Base-by-base conservation (phyloP, 1,284 basidiomycete species). In the Trichosporon faecale region DNA sequence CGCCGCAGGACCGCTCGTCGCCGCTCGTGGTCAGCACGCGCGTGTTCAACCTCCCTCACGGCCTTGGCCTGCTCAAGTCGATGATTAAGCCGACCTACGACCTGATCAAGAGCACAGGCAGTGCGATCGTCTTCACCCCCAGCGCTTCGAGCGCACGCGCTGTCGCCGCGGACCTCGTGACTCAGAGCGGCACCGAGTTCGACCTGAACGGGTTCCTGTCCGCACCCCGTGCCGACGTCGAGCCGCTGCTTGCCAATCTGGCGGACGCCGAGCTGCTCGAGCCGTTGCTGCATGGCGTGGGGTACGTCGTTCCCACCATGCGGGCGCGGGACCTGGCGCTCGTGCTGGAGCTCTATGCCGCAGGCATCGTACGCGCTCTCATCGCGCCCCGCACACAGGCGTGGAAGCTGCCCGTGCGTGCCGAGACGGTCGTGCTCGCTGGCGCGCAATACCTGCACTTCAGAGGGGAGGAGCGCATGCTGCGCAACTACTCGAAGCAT, bases 71-170 rank as follows among this genome's bases (percentile, higher is more conserved):
- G 31, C 91, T 96, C 84, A 96, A 95, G 77, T 88, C 90, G 1
- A 97, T 99, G 91, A 88, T 91, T 64, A 97, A 95, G 81, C 95
- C 97, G 4, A 90, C 91, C 0, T 94, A 96, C 80, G 84, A 88
- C 14, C 89, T 82, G 9, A 77, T 86, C 77, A 84, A 76, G 72
- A 87, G 35, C 83, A 81, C 84, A 14, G 83, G 82, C 2, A 76
- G 82, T 11, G 76, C 80, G 1, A 88, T 99, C 73, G 86, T 98
- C n/a, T 96, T 99, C 80, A 92, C 96, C 0, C 93, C 97, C 3
- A 95, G 94, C 23, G 88, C 89, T 21, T 85, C 85, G n/a, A 92
- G 95, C 75, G 95, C 93, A 77, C 85, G 86, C n/a, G 80, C 86
- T 1, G 88, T 93, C 2, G 94, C 93, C 1, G 86, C 87, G 61